Evolutionary conservation across 306 rosid genomes (phyloP), one percentile per base, ranked within the genome.

Genomic region (Citrullus mucosospermus): DNA sequence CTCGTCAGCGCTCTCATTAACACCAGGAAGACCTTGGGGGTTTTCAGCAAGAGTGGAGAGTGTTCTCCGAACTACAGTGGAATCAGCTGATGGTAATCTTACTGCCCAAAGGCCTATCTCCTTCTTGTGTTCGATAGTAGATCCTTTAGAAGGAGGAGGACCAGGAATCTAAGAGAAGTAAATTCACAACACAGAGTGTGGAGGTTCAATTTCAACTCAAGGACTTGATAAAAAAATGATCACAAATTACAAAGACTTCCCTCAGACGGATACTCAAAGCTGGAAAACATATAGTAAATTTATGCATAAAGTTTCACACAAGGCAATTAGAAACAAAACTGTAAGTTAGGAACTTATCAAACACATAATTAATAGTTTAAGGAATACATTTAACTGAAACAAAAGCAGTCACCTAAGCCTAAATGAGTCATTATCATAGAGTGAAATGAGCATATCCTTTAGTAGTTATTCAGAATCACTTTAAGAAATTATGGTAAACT

Each of bases 11-110:
- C 82, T 85, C 88, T 94, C 96, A 53, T 87, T 83, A 78, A 83
- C 36, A 51, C 97, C 97, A 0, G 89, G 87, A 80, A 92, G 96
- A 58, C 98, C 97, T 2, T 39, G 34, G 3, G 92, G 90, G 50
- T 85, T 86, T 79, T 94, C 92, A 20, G 92, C 79, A 48, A 93
- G 88, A 84, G 79, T 36, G 39, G 88, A 80, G 53, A 91, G 86
- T 41, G 98, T 91, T 87, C 88, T 85, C 65, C 93, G 88, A 36
- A 93, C 98, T 9, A 87, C 85, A 11, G 83, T 80, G 20, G 97
- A 83, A 82, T 93, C 96, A 51, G 98, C 93, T 59, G 96, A 91
- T 61, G 98, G 97, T 30, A 93, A 87, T 77, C 82, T 92, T 44
- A 90, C 88, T 3, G 88, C 91, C 91, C 91, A 87, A 38, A 90